These are phyloP conservation scores for Neostapfia colusana DNA, from an alignment of 176 grass and related monocot genomes.

Conservation along the genomic window DNA sequence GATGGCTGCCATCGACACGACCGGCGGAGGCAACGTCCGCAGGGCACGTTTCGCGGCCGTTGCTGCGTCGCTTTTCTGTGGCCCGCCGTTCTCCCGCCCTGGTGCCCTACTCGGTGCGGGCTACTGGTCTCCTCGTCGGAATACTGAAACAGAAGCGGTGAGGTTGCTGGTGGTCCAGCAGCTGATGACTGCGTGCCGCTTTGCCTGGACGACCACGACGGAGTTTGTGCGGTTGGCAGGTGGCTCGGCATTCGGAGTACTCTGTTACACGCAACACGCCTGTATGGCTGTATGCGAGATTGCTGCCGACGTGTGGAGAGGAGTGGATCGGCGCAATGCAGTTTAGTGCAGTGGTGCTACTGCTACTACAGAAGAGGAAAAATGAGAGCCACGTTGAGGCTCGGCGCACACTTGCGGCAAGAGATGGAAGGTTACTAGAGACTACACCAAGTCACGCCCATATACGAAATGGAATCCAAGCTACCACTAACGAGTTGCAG, in stretches of 20 bases:
- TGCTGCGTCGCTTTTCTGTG: background rate
- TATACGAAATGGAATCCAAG: background rate
- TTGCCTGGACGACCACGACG: no score
- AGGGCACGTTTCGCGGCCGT: constrained; percentile 5
- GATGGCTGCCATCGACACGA: background rate
- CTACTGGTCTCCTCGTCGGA: no score
- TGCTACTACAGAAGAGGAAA: no score
- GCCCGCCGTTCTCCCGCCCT: background rate
- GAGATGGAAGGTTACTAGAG: no score
- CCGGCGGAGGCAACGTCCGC: background rate
- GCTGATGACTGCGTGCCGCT: background rate
- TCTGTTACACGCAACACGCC: no score
- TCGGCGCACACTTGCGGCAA: no score
- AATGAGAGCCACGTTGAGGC: background rate
- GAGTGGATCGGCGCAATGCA: background rate
- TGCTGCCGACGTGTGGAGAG: background rate
- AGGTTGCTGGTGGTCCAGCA: background rate
- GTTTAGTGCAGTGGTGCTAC: background rate
- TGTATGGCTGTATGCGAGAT: no score
- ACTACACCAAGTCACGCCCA: background rate
- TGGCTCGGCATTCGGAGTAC: no score
- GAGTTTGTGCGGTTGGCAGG: no score
- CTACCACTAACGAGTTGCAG: no score
- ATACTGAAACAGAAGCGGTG: no score
- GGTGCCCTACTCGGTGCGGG: no score